Evolutionary conservation across 768 basidiomycete genomes (phyloP).

Genomic region (Cubamyces lactineus): DNA sequence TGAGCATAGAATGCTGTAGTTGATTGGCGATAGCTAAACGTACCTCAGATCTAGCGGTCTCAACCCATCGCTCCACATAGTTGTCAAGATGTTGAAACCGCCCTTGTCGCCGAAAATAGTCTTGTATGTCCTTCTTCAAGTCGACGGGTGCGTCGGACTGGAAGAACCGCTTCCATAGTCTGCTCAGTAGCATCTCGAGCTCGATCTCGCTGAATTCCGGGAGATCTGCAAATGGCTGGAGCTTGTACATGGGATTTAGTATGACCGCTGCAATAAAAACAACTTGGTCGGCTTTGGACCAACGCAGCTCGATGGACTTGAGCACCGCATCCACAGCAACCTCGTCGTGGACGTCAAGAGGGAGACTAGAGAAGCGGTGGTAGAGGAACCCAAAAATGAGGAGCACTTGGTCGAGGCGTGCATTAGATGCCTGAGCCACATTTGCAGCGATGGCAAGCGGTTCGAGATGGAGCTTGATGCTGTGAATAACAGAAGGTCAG

Average conservation of each 20-base stretch:
- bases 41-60: too few relatives aligned
- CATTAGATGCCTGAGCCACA: conserved; percentile 36
- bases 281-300: conserved; percentile 31
- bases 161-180: not conserved
- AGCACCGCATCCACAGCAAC: conserved; percentile 6
- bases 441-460: conserved; percentile 45
- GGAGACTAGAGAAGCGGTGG: conserved; percentile 1
- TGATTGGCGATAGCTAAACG: too few relatives aligned
- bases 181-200: not conserved
- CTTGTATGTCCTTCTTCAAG: too few relatives aligned
- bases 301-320: conserved; percentile 27
- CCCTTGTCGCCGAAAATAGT: too few relatives aligned
- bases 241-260: not conserved
- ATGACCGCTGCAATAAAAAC: conserved; percentile 23
- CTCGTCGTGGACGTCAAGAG: not conserved
- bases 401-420: conserved; percentile 39
- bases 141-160: not conserved
- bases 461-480: conserved; percentile 26
- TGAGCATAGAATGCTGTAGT: too few relatives aligned
- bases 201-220: not conserved
- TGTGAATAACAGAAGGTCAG: conserved; percentile 7
- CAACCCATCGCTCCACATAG: too few relatives aligned
- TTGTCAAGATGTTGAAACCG: too few relatives aligned
- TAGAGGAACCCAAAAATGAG: conserved; percentile 38
- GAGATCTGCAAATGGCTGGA: not conserved